Percentiles rank a stretch among this genome's conserved stretches.
These are phyloP conservation scores for Starmerella riodocensis DNA, from an alignment of 805 yeast genomes.

Conservation along the genomic window DNA sequence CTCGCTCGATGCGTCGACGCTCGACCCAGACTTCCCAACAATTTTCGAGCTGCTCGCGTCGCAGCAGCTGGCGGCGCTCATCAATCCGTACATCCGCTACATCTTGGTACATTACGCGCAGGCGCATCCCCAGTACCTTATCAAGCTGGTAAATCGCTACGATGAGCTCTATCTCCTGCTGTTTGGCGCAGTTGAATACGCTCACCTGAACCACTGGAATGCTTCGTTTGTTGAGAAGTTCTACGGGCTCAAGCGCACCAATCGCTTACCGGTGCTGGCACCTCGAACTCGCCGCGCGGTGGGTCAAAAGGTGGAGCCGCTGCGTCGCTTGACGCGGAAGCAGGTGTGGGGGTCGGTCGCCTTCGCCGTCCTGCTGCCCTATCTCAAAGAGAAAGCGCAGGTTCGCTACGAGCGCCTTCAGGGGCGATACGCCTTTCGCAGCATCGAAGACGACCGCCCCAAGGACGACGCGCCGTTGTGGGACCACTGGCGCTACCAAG, in stretches of 20 bases:
- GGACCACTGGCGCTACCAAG: conserved; percentile 23
- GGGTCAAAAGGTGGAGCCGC: conserved; percentile 34
- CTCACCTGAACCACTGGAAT: conserved; percentile 59
- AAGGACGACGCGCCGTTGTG: conserved; percentile 16
- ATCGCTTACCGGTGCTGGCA: conserved; percentile 23
- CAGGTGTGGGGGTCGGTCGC: conserved; percentile 47
- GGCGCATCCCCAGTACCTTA: conserved; percentile 55
- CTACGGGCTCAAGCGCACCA: conserved; percentile 67
- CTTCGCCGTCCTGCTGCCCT: conserved; percentile 47
- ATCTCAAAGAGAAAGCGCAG: conserved; percentile 55
- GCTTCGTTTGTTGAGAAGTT: conserved; percentile 83
- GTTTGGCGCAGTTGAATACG: conserved; percentile 56
- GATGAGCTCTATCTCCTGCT: conserved; percentile 60
- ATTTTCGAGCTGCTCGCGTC: conserved; percentile 79
- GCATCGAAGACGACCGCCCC: conserved; percentile 28
- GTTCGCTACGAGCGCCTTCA: conserved; percentile 47
- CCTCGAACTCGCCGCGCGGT: conserved; percentile 23
- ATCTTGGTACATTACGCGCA: conserved; percentile 70
- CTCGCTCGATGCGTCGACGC: conserved; percentile 59
- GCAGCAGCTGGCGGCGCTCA: conserved; percentile 56
- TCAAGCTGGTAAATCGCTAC: conserved; percentile 49
- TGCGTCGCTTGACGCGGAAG: conserved; percentile 37
- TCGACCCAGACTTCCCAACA: conserved; percentile 70
- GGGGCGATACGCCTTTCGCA: conserved; percentile 43
- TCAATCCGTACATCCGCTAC: conserved; percentile 74